Evolutionary conservation across 768 basidiomycete genomes (phyloP).

Genomic region (Leccinum disarticulatum): DNA sequence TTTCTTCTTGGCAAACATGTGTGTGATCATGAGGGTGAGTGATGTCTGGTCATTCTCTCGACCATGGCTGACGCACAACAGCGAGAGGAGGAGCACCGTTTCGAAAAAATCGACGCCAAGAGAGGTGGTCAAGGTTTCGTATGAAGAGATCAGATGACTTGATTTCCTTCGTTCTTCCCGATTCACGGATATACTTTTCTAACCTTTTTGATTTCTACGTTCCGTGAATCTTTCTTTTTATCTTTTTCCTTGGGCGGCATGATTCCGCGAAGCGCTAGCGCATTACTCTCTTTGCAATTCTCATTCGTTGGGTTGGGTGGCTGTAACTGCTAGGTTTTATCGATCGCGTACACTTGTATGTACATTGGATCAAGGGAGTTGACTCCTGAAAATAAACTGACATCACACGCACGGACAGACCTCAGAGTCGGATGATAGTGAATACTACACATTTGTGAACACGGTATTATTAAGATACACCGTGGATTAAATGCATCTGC

Average conservation of each 20-base stretch:
- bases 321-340: not conserved
- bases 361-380: not conserved
- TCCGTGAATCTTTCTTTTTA: not conserved
- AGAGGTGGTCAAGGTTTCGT: constrained; percentile 87
- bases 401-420: not conserved
- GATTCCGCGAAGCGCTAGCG: constrained; percentile 5
- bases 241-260: not conserved
- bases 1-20: constrained; percentile 81
- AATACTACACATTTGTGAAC: too few relatives aligned
- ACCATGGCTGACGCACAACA: constrained; percentile 31
- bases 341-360: not conserved
- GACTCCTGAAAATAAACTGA: not conserved
- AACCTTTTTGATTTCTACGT: not conserved
- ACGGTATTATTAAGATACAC: too few relatives aligned
- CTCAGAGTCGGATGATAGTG: not conserved
- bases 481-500: not conserved
- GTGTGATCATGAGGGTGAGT: constrained; percentile 76
- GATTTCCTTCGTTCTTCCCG: not conserved
- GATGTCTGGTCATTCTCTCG: not conserved
- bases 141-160: constrained; percentile 35
- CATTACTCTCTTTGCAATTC: not conserved
- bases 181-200: not conserved
- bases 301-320: not conserved
- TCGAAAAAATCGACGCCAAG: constrained; percentile 88
- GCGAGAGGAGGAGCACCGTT: constrained; percentile 80